Evolutionary conservation across 2,329 filamentous ascomycete species (phyloP), one percentile per base, ranked within the genome.

Genomic region (Calonectria ilicicola): DNA sequence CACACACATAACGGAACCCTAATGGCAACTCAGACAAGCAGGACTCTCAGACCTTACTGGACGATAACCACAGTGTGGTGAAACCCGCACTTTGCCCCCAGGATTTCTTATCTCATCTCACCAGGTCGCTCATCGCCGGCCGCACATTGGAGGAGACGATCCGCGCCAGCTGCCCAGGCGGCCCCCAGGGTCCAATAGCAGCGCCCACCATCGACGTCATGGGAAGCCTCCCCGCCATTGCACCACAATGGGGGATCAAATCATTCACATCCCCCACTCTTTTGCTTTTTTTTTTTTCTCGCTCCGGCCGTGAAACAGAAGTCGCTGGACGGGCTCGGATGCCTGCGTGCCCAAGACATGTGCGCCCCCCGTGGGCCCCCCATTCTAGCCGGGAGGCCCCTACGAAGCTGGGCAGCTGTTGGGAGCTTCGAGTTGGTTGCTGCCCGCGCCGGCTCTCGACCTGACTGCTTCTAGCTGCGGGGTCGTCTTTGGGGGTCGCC

Each of bases 221-320:
- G 49, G 47, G n/a, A 35, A 46, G 9, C 76, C 75, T 71, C 75
- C 72, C 26, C 64, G 58, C 71, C 58, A 66, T 67, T 62, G 44
- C 21, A 35, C 58, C 42, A 60, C 35, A 21, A 60, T 27, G 35
- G 53, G 53, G n/a, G 38, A 38, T 74, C 56, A 72, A 77, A 75
- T 76, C 74, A 75, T 35, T 72, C 73, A 67, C 65, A 12, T 23
- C 75, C 76, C 75, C 67, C 76, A 76, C 76, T 76, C 74, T 77
- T 76, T 76, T 72, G 69, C 68, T 63, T 32, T n/a, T 44, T n/a
- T n/a, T n/a, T n/a, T n/a, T n/a, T n/a, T n/a, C 19, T 27, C 14
- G 7, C n/a, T 60, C 14, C 38, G 53, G 32, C 35, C n/a, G 53
- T 40, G 23, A 21, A 17, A 23, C 4, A 60, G 35, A 58, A 35